Evolutionary conservation across 106 monocot species (phyloP), one percentile per base, ranked within the genome.

Genomic region (Vanilla planifolia): DNA sequence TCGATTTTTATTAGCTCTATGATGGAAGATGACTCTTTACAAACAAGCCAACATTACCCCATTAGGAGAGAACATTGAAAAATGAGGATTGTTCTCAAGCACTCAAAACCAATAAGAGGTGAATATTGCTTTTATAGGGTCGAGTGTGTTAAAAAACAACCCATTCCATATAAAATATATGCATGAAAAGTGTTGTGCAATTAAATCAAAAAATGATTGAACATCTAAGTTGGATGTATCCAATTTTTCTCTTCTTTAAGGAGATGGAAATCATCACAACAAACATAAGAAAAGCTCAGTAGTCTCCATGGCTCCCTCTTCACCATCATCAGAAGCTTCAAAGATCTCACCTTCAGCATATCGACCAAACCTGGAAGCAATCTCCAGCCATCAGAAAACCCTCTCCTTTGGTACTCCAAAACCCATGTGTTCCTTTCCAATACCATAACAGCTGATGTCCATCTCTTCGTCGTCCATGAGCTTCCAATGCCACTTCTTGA

Each of bases 361-460:
- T 32, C 53, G 30, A 28, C 5, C 22, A 9, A 4, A 5, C 8
- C 30, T 30, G 16, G 32, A 30, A 53, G 53, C 13, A 53, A 16
- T 16, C 22, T 30, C 1, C 16, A 40, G 14, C 14, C 71, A 59
- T 77, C 57, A 35, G 74, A 40, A 24, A 78, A n/a, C 8, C 58
- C 58, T 20, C 45, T 74, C n/a, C 67, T 71, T 62, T 60, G 40
- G 47, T 89, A 89, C 69, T 89, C 84, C 47, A 84, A 62, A 1
- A 87, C 77, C 89, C 84, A 89, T 2, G 88, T 89, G 23, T 80
- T 42, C 2, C 67, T 19, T 30, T 84, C 80, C 19, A 89, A 32
- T 16, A 66, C 71, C 51, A 84, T 30, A 5, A 72, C 77, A 0
- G 60, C 58, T 9, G 65, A 46, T 35, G 33, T 80, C 77, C 80